Base-by-base conservation (phyloP, 2,329 filamentous ascomycete species). In the Diaporthe vexans region DNA sequence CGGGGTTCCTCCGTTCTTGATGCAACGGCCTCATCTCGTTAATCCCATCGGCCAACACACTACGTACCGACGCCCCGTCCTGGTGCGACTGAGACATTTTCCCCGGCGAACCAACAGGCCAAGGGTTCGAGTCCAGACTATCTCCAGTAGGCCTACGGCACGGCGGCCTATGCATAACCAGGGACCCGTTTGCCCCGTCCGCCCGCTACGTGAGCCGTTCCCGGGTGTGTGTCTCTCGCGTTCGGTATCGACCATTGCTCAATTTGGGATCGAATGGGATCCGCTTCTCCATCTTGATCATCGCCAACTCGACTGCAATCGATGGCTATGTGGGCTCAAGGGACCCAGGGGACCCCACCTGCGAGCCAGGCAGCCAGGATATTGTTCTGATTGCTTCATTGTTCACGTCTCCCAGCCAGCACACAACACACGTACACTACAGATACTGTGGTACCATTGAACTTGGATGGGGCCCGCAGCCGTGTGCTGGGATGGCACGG, bases 401-500 rank as follows among this genome's bases (percentile, higher is more conserved):
- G 7, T 48, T 48, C 19, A 29, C 29, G 37, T 51, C 8, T 58
- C 21, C 61, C 71, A 61, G 43, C 33, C 59, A 65, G 26, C 61
- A 51, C n/a, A 59, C 72, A 29, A 51, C 52, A 57, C 54, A 59
- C 37, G 13, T 13, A 15, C 29, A 40, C 33, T 46, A 61, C 33
- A 10, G 46, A 40, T 51, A 51, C 46, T 51, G 46, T 21, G 24
- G 29, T 29, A 43, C 29, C 63, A 51, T 70, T 46, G 52, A 57
- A 59, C 35, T 21, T 33, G 29, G 9, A 59, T 71, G 29, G 52
- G 52, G 71, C 43, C 63, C 63, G 63, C 56, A 61, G 46, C 70
- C 43, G 63, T 54, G 73, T 59, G 73, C 70, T 57, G 63, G 73
- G 61, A 51, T 74, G 70, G 61, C 70, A 74, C 73, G 73, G 73